Evolutionary conservation across 371 early-diverging fungal genomes (phyloP), one percentile per base, ranked within the genome.

Genomic region (Syncephalis plumigaleata): DNA sequence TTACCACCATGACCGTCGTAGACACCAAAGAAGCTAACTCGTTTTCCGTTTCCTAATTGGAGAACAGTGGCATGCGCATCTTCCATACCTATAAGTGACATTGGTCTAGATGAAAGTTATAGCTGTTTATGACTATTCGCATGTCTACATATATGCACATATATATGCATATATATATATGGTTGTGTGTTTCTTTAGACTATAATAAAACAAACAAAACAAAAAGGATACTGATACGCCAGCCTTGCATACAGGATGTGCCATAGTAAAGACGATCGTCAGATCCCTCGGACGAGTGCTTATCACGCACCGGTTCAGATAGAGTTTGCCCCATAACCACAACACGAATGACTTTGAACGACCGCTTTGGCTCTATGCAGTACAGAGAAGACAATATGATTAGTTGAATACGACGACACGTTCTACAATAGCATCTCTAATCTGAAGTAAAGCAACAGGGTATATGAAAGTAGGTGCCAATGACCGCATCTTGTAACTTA

Each of bases 1-100:
- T 52, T 75, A 63, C 87, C 97, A 57, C 94, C 97, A 58, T 96
- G 97, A 1, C 97, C 97, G 63, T 96, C 97, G 61, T 79, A 92
- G 3, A 93, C 93, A n/a, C 79, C 90, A 70, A 91, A 96, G 70
- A 91, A 91, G 15, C 81, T 73, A 40, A 50, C 54, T 9, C 42
- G 24, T 4, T 31, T 53, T 13, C 56, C 66, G 2, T 23, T 51
- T n/a, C 56, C 65, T 20, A 91, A 60, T 40, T 73, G 69, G 27
- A 89, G 68, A 47, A 85, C 55, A 25, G 89, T 84, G 1, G 90
- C 87, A 64, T 92, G 93, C 1, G 91, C 92, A 64, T 96, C 96
- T 63, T 95, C 96, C 96, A 95, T 95, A 46, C 69, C 88, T 89
- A 66, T 52, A 53, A 39, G 39, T 31, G 1, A 39, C 11, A 36